phyloP scores from a whole-genome alignment of 345 rosid genomes.

The Geranium rotundifolium region DNA sequence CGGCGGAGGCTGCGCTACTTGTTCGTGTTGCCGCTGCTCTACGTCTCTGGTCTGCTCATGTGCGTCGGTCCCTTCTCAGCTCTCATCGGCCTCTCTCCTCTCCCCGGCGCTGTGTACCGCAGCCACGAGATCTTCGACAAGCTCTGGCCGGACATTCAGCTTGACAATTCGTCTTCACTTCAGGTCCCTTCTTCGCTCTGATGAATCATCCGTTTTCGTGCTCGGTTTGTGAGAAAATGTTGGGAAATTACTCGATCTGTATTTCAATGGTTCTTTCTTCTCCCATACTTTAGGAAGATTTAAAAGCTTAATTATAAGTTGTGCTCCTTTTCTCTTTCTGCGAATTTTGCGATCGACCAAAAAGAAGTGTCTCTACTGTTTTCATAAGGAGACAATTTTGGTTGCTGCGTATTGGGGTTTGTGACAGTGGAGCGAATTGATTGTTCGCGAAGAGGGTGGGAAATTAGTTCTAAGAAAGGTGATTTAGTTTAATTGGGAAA shows the following conservation, averaged over 20 bases:
- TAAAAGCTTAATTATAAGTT: no score
- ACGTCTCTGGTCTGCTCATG: slow-evolving; percentile 62
- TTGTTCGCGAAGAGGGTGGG: background rate
- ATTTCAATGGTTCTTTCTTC: no score
- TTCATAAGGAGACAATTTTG: background rate
- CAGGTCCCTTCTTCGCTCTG: slow-evolving; percentile 26
- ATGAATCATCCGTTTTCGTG: background rate
- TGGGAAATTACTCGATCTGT: no score
- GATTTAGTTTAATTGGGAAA: no score
- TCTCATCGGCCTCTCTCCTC: slow-evolving; percentile 31
- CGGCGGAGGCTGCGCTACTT: slow-evolving; percentile 56
- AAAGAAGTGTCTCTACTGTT: background rate
- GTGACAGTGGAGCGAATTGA: background rate
- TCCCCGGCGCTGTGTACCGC: slow-evolving; percentile 72
- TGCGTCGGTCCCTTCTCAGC: slow-evolving; percentile 79
- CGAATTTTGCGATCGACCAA: background rate
- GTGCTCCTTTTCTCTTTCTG: no score
- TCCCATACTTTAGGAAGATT: no score
- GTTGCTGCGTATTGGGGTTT: background rate
- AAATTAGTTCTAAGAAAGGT: background rate
- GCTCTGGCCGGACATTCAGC: slow-evolving; percentile 58
- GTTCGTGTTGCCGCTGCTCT: slow-evolving; percentile 47
- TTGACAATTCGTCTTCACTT: slow-evolving; percentile 56
- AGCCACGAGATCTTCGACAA: slow-evolving; percentile 59
- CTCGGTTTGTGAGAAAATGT: background rate